phyloP scores from a whole-genome alignment of 2,329 filamentous ascomycete species.

The Alternaria burnsii region DNA sequence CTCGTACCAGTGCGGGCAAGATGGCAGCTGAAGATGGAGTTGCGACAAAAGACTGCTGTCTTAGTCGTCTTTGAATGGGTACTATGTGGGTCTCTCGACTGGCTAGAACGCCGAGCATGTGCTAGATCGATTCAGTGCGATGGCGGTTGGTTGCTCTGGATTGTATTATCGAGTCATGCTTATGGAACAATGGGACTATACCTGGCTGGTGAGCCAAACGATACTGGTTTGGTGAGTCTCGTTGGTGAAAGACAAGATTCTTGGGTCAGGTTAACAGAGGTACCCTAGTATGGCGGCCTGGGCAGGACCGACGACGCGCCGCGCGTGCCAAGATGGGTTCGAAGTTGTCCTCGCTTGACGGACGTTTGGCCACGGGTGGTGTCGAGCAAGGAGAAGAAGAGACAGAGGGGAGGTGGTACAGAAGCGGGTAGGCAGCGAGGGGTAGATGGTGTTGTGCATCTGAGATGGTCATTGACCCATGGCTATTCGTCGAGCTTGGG shows the following conservation, averaged over 20 bases:
- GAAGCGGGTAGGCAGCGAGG: not conserved
- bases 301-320: not conserved
- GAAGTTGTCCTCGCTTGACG: not conserved
- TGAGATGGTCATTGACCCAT: not conserved
- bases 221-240: not conserved
- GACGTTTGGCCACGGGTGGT: not conserved
- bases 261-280: not conserved
- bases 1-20: constrained; percentile 9
- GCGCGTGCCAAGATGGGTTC: not conserved
- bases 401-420: not conserved
- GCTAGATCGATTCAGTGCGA: not conserved
- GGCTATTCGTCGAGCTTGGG: not conserved
- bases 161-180: constrained; percentile 1
- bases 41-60: constrained; percentile 19
- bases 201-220: constrained; percentile 3
- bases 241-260: not conserved
- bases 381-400: not conserved
- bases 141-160: not conserved
- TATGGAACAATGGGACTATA: not conserved
- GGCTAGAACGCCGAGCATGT: not conserved
- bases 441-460: not conserved
- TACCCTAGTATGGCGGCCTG: not conserved
- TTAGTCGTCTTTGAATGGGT: constrained; percentile 25
- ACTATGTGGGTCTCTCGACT: constrained; percentile 6
- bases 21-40: constrained; percentile 17